Evolutionary conservation across 306 rosid species (phyloP), one percentile per base, ranked within the genome.

Genomic region (Phaseolus lunatus): DNA sequence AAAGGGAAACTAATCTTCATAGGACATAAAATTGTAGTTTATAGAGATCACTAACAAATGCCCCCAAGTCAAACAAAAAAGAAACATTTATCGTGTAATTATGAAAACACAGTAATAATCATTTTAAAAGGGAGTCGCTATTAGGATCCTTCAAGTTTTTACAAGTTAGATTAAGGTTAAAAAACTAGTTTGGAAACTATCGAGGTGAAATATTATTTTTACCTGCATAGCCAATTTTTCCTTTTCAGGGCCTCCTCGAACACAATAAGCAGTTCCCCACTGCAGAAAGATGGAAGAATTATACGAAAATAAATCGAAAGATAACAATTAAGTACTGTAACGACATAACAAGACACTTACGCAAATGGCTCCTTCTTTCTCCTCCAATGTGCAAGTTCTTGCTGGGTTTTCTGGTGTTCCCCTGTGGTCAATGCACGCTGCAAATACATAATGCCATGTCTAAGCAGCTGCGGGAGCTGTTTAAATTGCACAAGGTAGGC

Each of bases 341-440:
- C 39, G 47, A 14, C 65, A 13, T 33, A 24, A 33, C 23, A n/a
- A 69, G n/a, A 19, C 37, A 37, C 97, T 89, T 85, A 96, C 99
- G 81, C 99, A 96, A 39, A 88, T 15, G 4, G 84, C 83, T 62
- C 96, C 99, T 84, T 88, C 93, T 81, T 89, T 86, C 67, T 80
- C 33, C 79, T 96, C 98, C 84, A 96, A 80, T 0, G 98, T 82
- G 94, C 96, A 90, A 84, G 94, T 92, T 81, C 99, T 83, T 7
- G 99, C 99, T 45, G 99, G 99, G 69, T 81, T 75, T 85, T 96
- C 94, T 45, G 93, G 96, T 9, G 99, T 96, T 39, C 99, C 99
- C 67, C 97, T 62, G 70, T 96, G 99, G 67, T 96, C 99, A 75
- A 96, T 84, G 79, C 99, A 96, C 0, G 99, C 99, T 92, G 84